These are phyloP conservation scores for Hymenoscyphus fructigenus DNA, from an alignment of 2,329 filamentous ascomycete species.

Conservation along the genomic window DNA sequence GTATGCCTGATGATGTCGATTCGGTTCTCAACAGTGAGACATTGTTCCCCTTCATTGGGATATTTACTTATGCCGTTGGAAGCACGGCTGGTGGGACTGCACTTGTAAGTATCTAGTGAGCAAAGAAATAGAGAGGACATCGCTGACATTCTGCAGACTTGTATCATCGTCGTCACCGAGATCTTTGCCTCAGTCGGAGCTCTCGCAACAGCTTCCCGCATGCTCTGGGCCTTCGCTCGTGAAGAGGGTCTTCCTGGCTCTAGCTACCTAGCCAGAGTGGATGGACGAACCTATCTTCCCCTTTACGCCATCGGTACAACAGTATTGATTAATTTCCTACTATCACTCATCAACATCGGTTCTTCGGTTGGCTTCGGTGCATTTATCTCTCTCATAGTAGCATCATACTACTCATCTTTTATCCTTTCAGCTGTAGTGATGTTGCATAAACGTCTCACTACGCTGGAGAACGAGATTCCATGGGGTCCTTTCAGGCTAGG, in stretches of 20 bases:
- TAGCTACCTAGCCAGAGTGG: conserved; percentile 4
- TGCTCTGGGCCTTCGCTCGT: conserved; percentile 7
- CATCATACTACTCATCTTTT: conserved; percentile 16
- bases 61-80: not conserved
- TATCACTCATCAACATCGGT: conserved; percentile 11
- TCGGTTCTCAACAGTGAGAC: not conserved
- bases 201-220: conserved; percentile 8
- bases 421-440: conserved; percentile 12
- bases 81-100: not conserved
- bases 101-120: not conserved
- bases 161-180: not conserved
- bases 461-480: conserved; percentile 9
- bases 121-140: not conserved
- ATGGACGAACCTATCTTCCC: conserved; percentile 12
- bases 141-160: not conserved
- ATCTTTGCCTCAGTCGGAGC: not conserved
- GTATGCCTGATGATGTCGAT: conserved; percentile 4
- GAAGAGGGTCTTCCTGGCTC: not conserved
- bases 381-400: conserved; percentile 11
- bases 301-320: conserved; percentile 13
- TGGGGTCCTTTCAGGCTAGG: conserved; percentile 15
- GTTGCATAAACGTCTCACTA: conserved; percentile 15
- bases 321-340: conserved; percentile 9
- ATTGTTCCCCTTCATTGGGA: not conserved
- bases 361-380: conserved; percentile 11